Conservation (phyloP, 164 flowering plant species). For the Sextonia rubra region DNA sequence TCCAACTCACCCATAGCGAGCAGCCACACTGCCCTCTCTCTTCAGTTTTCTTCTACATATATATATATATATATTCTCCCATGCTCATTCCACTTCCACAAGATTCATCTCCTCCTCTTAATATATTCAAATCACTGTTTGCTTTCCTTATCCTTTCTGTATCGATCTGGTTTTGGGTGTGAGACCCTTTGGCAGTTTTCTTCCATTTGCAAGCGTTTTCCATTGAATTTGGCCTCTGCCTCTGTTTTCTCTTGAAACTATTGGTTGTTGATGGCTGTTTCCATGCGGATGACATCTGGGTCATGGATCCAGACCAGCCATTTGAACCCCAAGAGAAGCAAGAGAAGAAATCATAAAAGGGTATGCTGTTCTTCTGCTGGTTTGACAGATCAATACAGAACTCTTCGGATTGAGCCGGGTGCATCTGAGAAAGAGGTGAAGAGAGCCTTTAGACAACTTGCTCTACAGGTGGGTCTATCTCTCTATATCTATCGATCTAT, state of each 20-base stretch:
- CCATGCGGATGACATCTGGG: not conserved
- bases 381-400: constrained; percentile 54
- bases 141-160: not conserved
- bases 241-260: not conserved
- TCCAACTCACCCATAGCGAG: too few relatives aligned
- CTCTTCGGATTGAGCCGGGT: constrained; percentile 55
- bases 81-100: not conserved
- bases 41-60: not conserved
- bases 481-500: not conserved
- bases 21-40: not conserved
- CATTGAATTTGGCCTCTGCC: not conserved
- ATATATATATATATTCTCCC: not conserved
- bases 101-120: not conserved
- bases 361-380: constrained; percentile 12
- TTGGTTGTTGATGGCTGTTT: not conserved
- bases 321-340: not conserved
- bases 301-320: not conserved
- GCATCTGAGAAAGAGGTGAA: constrained; percentile 85
- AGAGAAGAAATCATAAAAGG: not conserved
- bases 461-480: constrained; percentile 49
- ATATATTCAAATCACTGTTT: not conserved
- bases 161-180: too few relatives aligned
- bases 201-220: too few relatives aligned
- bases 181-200: too few relatives aligned
- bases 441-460: constrained; percentile 82